Percentiles rank a stretch among this genome's conserved stretches.
Evolutionary conservation across 257 asterid species (phyloP).

Genomic region (Plantago elongata): DNA sequence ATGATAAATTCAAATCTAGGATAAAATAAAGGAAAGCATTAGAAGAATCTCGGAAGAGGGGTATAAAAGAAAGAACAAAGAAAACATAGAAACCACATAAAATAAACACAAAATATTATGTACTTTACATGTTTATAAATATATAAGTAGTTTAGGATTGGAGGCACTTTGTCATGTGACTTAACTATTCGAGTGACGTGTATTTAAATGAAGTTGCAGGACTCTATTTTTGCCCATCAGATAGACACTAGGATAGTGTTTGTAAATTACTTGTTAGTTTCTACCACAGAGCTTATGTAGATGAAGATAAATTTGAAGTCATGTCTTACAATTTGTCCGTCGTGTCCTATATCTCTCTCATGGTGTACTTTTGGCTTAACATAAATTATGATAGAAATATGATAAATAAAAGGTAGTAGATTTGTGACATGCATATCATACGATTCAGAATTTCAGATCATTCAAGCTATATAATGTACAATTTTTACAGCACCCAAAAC

Average conservation of each 20-base stretch:
- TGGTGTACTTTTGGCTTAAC: neutral
- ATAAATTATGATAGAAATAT: conserved; percentile 2
- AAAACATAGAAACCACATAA: too few species aligned
- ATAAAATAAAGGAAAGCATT: too few species aligned
- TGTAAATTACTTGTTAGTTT: neutral
- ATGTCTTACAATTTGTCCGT: too few species aligned
- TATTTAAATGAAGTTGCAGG: neutral
- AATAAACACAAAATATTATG: neutral
- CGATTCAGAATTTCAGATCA: too few species aligned
- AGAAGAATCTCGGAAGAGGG: too few species aligned
- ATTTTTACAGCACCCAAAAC: neutral
- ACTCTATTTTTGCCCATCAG: neutral
- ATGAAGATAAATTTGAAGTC: too few species aligned
- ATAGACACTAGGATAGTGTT: neutral
- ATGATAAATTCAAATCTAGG: too few species aligned
- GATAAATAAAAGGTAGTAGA: neutral
- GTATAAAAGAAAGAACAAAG: too few species aligned
- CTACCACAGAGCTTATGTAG: neutral
- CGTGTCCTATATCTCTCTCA: too few species aligned
- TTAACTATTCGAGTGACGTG: neutral
- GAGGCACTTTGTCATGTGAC: neutral
- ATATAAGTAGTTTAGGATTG: neutral
- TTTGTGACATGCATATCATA: too few species aligned
- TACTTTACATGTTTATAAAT: neutral
- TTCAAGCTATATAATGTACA: neutral